These are phyloP conservation scores for Parafenestella ontariensis DNA, from an alignment of 2,329 filamentous ascomycete genomes.

Conservation along the genomic window DNA sequence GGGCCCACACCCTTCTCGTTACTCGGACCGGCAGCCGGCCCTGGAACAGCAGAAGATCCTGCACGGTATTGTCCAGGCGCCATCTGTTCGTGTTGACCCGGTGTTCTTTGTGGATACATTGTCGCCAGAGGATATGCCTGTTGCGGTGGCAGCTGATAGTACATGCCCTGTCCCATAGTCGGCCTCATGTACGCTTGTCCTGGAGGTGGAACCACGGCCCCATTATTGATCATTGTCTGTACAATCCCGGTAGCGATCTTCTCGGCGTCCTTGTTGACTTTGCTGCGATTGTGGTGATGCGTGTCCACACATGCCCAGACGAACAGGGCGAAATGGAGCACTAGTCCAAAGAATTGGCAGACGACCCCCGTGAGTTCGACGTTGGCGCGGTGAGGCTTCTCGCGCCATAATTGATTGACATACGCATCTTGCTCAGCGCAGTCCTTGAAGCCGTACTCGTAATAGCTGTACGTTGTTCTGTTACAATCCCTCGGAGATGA, in stretches of 20 bases:
- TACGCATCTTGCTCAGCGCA: constrained; percentile 42
- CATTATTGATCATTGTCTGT: constrained; percentile 42
- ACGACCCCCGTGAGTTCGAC: constrained; percentile 33
- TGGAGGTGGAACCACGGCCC: constrained; percentile 36
- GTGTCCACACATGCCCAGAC: constrained; percentile 50
- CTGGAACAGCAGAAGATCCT: constrained; percentile 1
- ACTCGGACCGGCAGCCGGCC: constrained; percentile 7
- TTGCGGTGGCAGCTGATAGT: constrained; percentile 21
- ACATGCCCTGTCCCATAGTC: constrained; percentile 12
- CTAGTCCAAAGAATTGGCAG: constrained; percentile 39
- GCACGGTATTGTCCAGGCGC: constrained; percentile 2
- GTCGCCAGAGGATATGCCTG: constrained; percentile 18
- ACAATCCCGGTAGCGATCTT: constrained; percentile 42
- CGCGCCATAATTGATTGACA: constrained; percentile 38
- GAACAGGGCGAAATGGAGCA: constrained; percentile 46
- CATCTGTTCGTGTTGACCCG: constrained; percentile 5
- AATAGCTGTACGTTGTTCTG: not conserved
- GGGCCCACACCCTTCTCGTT: constrained; percentile 24
- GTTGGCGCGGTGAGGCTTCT: constrained; percentile 27
- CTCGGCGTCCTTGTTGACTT: constrained; percentile 39
- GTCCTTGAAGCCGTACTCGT: constrained; percentile 14
- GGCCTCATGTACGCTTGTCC: constrained; percentile 23
- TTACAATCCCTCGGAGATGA: constrained; percentile 23
- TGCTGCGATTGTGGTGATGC: constrained; percentile 28
- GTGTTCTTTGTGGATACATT: constrained; percentile 15